phyloP scores from a whole-genome alignment of 352 stramenopile genomes.

The Phytophthora pisi region DNA sequence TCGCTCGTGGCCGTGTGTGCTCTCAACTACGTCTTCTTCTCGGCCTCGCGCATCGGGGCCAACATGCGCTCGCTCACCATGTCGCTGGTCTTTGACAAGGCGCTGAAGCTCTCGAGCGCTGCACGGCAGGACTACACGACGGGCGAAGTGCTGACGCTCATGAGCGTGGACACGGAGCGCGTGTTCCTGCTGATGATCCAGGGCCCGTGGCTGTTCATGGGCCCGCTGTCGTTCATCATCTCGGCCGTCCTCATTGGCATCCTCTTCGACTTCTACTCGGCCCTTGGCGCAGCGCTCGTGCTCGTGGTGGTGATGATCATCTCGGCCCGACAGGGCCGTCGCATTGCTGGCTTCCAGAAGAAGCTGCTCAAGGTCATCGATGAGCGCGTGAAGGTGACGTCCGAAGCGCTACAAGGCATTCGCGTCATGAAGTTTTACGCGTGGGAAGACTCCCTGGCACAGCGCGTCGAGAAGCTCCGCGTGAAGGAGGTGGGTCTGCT shows the following conservation, averaged over 20 bases:
- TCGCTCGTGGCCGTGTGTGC: conserved; percentile 35
- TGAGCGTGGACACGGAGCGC: conserved; percentile 47
- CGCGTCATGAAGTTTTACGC: conserved; percentile 91
- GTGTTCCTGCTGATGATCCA: conserved; percentile 41
- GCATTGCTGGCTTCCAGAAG: conserved; percentile 28
- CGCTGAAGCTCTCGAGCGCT: conserved; percentile 68
- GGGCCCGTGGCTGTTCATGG: conserved; percentile 37
- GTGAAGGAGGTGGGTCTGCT: conserved; percentile 47
- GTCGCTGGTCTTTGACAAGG: conserved; percentile 49
- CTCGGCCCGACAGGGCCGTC: conserved; percentile 17
- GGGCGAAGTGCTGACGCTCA: conserved; percentile 47
- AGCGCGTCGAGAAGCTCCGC: conserved; percentile 48
- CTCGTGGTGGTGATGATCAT: conserved; percentile 28
- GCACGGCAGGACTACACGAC: conserved; percentile 43
- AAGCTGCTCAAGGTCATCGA: conserved; percentile 50
- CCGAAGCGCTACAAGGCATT: conserved; percentile 91
- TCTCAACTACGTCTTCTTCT: conserved; percentile 47
- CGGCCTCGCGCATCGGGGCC: conserved; percentile 35
- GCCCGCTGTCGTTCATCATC: conserved; percentile 32
- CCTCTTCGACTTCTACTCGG: conserved; percentile 34
- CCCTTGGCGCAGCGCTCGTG: conserved; percentile 14
- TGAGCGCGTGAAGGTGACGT: conserved; percentile 91
- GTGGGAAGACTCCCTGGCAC: conserved; percentile 60
- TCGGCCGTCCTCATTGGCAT: conserved; percentile 39
- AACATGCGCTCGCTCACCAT: conserved; percentile 51